These are phyloP conservation scores for Seminavis robusta DNA, from an alignment of 108 stramenopile genomes.

Conservation along the genomic window DNA sequence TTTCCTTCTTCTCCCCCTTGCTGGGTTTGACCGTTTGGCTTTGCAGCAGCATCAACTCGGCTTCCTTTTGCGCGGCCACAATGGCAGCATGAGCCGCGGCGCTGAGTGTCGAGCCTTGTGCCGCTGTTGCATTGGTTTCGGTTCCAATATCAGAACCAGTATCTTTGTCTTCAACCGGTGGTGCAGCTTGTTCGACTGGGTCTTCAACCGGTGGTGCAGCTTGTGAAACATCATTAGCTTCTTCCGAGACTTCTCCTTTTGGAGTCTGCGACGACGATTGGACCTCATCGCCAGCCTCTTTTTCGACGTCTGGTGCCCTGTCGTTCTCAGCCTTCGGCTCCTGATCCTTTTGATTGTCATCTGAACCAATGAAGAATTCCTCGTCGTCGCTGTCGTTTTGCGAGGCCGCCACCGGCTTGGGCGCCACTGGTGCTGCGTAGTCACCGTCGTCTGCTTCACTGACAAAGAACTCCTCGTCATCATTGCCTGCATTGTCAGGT, in stretches of 20 bases:
- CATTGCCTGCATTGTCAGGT: conserved; percentile 16
- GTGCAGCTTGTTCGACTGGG: background rate
- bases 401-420: no score
- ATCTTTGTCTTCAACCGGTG: no score
- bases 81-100: conserved; percentile 49
- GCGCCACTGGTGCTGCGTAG: background rate
- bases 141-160: background rate
- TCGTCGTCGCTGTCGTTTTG: conserved; percentile 18
- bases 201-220: background rate
- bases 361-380: background rate
- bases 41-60: conserved; percentile 42
- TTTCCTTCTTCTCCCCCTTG: conserved; percentile 17
- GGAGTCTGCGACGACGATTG: background rate
- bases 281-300: no score
- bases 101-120: conserved; percentile 19
- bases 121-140: background rate
- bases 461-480: conserved; percentile 21
- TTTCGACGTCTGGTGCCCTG: no score
- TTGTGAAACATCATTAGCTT: background rate
- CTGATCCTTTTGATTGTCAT: no score
- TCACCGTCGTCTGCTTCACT: background rate
- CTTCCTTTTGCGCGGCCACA: conserved; percentile 41
- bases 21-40: conserved; percentile 6
- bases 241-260: background rate
- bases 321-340: background rate